Evolutionary conservation across 2,329 filamentous ascomycete genomes (phyloP).

Genomic region (Arthrocladium fulminans): DNA sequence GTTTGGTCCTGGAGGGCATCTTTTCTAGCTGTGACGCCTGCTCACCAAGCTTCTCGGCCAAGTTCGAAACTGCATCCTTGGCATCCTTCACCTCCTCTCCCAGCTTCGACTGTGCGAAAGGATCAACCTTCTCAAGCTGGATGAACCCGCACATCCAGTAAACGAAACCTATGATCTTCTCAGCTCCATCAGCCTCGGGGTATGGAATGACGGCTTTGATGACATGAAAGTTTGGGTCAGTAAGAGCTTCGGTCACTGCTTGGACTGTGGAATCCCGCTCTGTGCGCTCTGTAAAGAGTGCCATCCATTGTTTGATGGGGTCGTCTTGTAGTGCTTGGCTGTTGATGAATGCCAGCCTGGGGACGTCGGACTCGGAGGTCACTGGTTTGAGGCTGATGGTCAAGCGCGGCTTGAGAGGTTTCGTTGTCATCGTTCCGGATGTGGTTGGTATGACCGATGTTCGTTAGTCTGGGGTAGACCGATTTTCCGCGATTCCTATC

Average conservation of each 20-base stretch:
- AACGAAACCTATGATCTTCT: conserved; percentile 16
- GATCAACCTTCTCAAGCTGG: conserved; percentile 14
- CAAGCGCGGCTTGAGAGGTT: too few relatives aligned
- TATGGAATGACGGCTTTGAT: conserved; percentile 16
- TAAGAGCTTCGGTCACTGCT: conserved; percentile 14
- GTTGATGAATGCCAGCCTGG: conserved; percentile 11
- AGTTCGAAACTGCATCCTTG: conserved; percentile 1
- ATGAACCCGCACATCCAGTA: conserved; percentile 16
- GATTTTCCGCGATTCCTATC: too few relatives aligned
- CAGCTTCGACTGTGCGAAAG: conserved; percentile 10
- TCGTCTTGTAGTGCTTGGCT: conserved; percentile 13
- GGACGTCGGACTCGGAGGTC: conserved; percentile 14
- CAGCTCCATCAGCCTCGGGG: neutral
- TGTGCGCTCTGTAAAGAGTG: conserved; percentile 8
- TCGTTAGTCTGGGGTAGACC: too few relatives aligned
- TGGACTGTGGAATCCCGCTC: conserved; percentile 11
- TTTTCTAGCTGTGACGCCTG: neutral
- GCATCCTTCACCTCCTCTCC: neutral
- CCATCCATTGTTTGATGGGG: conserved; percentile 11
- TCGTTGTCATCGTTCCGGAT: too few relatives aligned
- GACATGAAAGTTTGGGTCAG: conserved; percentile 6
- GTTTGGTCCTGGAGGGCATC: neutral
- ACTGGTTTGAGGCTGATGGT: conserved; percentile 12
- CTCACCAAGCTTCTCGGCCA: conserved; percentile 7
- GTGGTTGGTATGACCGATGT: too few relatives aligned